A percentile compares a stretch with the other conserved stretches of the same genome.
Conservation (phyloP, 768 basidiomycete species). For the Termitomyces sp. region DNA sequence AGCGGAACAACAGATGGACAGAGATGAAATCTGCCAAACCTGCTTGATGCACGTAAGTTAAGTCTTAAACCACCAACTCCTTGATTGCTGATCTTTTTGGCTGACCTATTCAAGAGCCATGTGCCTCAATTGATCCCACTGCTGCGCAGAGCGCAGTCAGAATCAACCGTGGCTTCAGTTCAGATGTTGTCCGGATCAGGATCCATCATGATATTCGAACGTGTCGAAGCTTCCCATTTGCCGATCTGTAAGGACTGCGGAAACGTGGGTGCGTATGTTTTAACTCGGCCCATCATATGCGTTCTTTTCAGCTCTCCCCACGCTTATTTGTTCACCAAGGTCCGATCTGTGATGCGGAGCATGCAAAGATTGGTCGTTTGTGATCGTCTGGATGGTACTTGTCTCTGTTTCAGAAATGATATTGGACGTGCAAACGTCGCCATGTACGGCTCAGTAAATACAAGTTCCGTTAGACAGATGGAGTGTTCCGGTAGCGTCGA, state of each 20-base stretch:
- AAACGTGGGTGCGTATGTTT: neutral
- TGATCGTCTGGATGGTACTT: neutral
- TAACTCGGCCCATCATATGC: neutral
- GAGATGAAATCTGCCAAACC: neutral
- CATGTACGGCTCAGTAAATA: no score
- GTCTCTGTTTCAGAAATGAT: neutral
- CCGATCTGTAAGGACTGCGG: neutral
- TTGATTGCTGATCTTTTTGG: neutral
- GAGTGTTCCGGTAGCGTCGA: neutral
- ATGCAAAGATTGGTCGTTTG: neutral
- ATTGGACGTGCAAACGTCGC: no score
- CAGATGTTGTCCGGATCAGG: no score
- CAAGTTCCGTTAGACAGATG: no score
- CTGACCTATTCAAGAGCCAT: neutral
- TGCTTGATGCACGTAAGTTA: conserved; percentile 1
- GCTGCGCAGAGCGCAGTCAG: neutral
- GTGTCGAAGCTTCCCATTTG: no score
- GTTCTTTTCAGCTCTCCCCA: no score
- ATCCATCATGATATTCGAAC: no score
- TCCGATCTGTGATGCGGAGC: neutral
- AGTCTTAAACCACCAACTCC: neutral
- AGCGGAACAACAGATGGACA: neutral
- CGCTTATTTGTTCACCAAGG: no score
- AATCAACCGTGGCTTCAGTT: no score
- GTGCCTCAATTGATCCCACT: neutral